These are phyloP conservation scores for Macrocystidia cucumis DNA, from an alignment of 1,284 basidiomycete species.

Conservation along the genomic window DNA sequence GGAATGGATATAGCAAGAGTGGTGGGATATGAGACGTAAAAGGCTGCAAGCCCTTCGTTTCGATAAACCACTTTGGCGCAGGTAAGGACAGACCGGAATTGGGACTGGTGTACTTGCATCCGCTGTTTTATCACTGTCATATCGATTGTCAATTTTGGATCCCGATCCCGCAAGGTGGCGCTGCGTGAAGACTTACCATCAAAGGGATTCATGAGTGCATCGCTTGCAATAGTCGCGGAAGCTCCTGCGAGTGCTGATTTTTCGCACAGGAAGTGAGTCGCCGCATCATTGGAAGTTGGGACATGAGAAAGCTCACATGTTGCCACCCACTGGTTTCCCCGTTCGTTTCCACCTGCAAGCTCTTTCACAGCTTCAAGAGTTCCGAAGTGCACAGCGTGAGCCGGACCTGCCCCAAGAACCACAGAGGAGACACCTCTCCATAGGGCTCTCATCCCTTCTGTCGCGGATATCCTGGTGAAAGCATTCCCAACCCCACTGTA, in stretches of 20 bases:
- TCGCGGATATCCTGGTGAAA: conserved; percentile 84
- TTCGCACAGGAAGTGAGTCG: conserved; percentile 3
- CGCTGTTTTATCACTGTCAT: conserved; percentile 93
- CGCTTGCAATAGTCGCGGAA: conserved; percentile 89
- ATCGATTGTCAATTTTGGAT: no score
- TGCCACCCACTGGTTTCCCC: conserved; percentile 76
- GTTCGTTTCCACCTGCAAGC: conserved; percentile 80
- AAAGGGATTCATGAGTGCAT: conserved; percentile 99
- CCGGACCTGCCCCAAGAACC: conserved; percentile 94
- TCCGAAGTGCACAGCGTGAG: conserved; percentile 98
- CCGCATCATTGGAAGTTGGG: conserved; percentile 1
- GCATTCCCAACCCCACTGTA: conserved; percentile 90
- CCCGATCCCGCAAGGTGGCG: conserved; percentile 7
- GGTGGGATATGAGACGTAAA: conserved; percentile 98
- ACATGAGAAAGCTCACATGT: conserved; percentile 64
- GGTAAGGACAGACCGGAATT: conserved; percentile 77
- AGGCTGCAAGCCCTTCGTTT: conserved; percentile 84
- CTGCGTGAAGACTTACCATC: conserved; percentile 61
- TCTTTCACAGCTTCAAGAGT: conserved; percentile 95
- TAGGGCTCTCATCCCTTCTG: conserved; percentile 85
- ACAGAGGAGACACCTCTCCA: conserved; percentile 99
- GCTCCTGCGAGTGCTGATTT: conserved; percentile 83
- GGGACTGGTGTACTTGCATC: conserved; percentile 95
- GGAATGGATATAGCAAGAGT: conserved; percentile 96
- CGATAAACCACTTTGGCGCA: conserved; percentile 83